Evolutionary conservation across 2,329 filamentous ascomycete species (phyloP), one percentile per base, ranked within the genome.

Genomic region (Rosellinia necatrix): DNA sequence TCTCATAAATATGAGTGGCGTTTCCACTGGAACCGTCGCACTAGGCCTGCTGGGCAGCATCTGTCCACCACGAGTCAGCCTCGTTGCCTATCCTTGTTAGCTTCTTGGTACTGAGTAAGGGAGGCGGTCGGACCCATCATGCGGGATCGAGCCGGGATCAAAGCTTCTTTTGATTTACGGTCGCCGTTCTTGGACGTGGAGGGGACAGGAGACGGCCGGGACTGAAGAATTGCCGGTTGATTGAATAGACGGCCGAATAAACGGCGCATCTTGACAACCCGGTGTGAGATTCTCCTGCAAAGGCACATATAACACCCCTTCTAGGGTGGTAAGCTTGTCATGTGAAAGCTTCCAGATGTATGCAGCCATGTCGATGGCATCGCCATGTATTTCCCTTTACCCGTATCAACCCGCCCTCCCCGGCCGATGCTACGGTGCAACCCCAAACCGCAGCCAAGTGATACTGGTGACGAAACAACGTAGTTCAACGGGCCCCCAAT

Each of bases 201-300:
- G 51, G 55, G 19, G 37, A 51, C 57, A 41, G 51, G 55, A 22
- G 37, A 51, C 57, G 42, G 38, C 49, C 53, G 50, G 47, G 24
- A 50, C 42, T 55, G 50, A 57, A 50, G 37, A 49, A 51, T 32
- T 53, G 37, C 34, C 34, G 32, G 53, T 53, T 59, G 48, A 65
- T 68, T 67, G 63, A 63, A 55, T 34, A 55, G 32, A 48, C 35
- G 53, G 44, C 30, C 44, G 58, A 60, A 61, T 67, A 65, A 62
- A 61, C 64, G 63, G 63, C 61, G 30, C 56, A 54, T 62, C 59
- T 63, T 61, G 65, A 65, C 54, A 49, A 61, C 37, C 62, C 64
- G 66, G 66, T 68, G 66, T 68, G 63, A 68, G 66, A 68, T 62
- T 66, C 57, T 62, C 51, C 60, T 61, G 64, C 62, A 63, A 22